These are phyloP conservation scores for Jatropha podagrica DNA, from an alignment of 441 rosid genomes.

Conservation along the genomic window DNA sequence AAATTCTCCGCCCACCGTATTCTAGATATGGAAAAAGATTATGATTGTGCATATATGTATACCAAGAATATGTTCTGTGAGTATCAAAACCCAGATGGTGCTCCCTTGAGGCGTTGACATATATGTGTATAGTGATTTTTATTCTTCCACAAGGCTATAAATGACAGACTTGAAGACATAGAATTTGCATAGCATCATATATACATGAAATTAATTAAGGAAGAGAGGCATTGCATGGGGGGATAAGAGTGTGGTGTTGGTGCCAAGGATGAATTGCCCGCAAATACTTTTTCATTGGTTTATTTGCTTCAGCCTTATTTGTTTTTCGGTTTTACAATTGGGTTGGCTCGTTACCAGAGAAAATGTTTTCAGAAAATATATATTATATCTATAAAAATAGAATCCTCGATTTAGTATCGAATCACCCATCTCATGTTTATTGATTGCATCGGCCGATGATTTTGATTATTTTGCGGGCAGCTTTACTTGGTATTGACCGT, in stretches of 20 bases:
- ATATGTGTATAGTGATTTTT: neutral
- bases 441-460: too few relatives aligned
- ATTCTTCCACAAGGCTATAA: slow-evolving; percentile 2
- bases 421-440: too few relatives aligned
- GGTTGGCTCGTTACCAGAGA: too few relatives aligned
- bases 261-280: slow-evolving; percentile 24
- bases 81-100: neutral
- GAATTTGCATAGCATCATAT: neutral
- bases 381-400: too few relatives aligned
- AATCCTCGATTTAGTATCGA: too few relatives aligned
- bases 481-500: too few relatives aligned
- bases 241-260: slow-evolving; percentile 7
- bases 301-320: neutral
- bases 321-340: too few relatives aligned
- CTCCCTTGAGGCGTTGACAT: neutral
- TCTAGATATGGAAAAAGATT: neutral
- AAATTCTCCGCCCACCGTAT: neutral
- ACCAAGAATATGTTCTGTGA: neutral
- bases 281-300: neutral
- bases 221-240: slow-evolving; percentile 11
- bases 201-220: neutral
- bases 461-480: too few relatives aligned
- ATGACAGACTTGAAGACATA: neutral
- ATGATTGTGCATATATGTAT: neutral
- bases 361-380: too few relatives aligned